These are phyloP conservation scores for Primulina huaijiensis DNA, from an alignment of 257 asterid species.

Conservation along the genomic window DNA sequence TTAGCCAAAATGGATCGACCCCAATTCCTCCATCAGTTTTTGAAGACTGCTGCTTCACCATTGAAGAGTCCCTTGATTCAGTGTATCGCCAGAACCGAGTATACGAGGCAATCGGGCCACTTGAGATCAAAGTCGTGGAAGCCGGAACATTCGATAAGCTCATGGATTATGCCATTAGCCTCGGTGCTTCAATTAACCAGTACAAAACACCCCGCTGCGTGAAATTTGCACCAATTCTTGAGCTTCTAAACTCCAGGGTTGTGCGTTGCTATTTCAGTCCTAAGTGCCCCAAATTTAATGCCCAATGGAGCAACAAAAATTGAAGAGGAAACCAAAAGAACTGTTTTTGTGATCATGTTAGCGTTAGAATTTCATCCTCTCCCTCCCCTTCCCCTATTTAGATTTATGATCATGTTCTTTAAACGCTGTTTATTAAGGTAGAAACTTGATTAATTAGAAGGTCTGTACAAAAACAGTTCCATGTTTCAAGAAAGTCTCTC, in stretches of 20 bases:
- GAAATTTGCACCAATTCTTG: constrained; percentile 70
- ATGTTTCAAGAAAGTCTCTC: constrained; percentile 26
- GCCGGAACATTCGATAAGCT: constrained; percentile 81
- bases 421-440: constrained; percentile 37
- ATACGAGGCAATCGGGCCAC: constrained; percentile 74
- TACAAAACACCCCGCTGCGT: constrained; percentile 72
- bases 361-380: constrained; percentile 32
- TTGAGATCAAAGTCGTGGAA: constrained; percentile 81
- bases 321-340: constrained; percentile 23
- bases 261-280: constrained; percentile 65
- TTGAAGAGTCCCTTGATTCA: constrained; percentile 77
- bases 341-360: constrained; percentile 43
- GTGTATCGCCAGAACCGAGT: constrained; percentile 83
- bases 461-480: constrained; percentile 52
- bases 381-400: constrained; percentile 22
- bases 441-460: constrained; percentile 33
- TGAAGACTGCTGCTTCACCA: constrained; percentile 78
- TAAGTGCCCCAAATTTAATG: constrained; percentile 65
- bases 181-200: constrained; percentile 56
- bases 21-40: constrained; percentile 74
- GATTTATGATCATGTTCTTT: constrained; percentile 40
- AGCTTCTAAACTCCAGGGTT: constrained; percentile 62
- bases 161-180: constrained; percentile 84
- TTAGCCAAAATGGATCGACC: constrained; percentile 41
- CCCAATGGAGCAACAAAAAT: constrained; percentile 61